Conservation (phyloP, 2,329 filamentous ascomycete species). For the Bertia moriformis region DNA sequence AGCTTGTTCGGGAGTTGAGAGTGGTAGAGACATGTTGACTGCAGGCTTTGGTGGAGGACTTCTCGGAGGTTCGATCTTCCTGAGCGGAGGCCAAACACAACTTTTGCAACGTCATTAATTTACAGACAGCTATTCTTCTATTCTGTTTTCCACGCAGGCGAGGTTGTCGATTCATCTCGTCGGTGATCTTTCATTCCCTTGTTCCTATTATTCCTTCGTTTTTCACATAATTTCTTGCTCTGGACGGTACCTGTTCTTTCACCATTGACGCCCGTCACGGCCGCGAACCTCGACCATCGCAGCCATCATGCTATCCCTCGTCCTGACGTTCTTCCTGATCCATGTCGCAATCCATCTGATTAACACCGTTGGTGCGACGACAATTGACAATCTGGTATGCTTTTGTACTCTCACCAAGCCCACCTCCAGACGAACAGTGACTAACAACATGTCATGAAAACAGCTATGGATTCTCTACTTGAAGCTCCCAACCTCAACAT, state of each 20-base stretch:
- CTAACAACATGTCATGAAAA: not conserved
- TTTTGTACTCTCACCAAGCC: not conserved
- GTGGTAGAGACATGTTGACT: not conserved
- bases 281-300: too few species aligned
- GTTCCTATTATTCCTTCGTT: too few species aligned
- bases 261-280: too few species aligned
- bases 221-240: too few species aligned
- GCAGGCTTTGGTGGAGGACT: not conserved
- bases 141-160: too few species aligned
- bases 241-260: too few species aligned
- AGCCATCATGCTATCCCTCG: not conserved
- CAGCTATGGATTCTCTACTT: slow-evolving; percentile 82
- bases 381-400: not conserved
- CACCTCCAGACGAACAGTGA: not conserved
- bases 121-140: too few species aligned
- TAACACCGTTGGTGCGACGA: not conserved
- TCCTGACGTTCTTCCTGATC: not conserved
- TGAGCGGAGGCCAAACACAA: too few species aligned
- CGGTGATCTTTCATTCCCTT: too few species aligned
- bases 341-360: not conserved
- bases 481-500: slow-evolving; percentile 58
- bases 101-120: too few species aligned
- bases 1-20: not conserved
- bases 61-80: not conserved
- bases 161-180: too few species aligned